Conservation (phyloP, 164 flowering plant species). For the Tetrastigma voinierianum region DNA sequence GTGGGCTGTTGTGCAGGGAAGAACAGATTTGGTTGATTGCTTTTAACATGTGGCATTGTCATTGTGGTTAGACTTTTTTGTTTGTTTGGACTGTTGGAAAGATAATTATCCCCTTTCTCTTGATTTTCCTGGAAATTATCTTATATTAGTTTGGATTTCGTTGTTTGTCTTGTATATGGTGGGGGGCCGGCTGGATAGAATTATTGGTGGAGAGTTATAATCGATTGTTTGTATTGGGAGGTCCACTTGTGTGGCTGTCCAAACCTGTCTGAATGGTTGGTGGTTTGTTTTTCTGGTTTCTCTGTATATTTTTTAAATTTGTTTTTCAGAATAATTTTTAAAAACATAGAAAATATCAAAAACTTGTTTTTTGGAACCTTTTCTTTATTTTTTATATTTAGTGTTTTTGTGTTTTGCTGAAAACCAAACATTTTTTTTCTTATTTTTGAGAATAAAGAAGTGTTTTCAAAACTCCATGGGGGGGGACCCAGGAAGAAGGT, state of each 20-base stretch:
- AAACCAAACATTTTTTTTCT: too few relatives aligned
- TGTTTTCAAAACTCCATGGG: neutral
- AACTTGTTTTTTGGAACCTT: too few relatives aligned
- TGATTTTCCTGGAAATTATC: neutral
- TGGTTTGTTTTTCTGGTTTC: neutral
- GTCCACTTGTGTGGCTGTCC: constrained; percentile 37
- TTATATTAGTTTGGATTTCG: too few relatives aligned
- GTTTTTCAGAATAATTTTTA: too few relatives aligned
- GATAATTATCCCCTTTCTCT: too few relatives aligned
- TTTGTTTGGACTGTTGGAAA: neutral
- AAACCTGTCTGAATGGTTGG: neutral
- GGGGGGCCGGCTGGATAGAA: constrained; percentile 21
- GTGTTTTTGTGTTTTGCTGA: too few relatives aligned
- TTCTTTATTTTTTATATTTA: too few relatives aligned
- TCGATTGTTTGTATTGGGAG: constrained; percentile 14
- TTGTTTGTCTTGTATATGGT: constrained; percentile 9
- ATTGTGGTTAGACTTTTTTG: neutral
- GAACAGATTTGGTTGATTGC: constrained; percentile 4
- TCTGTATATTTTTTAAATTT: neutral
- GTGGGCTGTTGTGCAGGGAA: neutral
- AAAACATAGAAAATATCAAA: too few relatives aligned
- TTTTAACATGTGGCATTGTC: constrained; percentile 14
- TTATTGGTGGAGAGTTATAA: constrained; percentile 28
- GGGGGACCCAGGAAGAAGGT: neutral
- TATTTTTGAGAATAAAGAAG: too few relatives aligned